These are phyloP conservation scores for Boletus reticulatus DNA, from an alignment of 768 basidiomycete species.

Conservation along the genomic window DNA sequence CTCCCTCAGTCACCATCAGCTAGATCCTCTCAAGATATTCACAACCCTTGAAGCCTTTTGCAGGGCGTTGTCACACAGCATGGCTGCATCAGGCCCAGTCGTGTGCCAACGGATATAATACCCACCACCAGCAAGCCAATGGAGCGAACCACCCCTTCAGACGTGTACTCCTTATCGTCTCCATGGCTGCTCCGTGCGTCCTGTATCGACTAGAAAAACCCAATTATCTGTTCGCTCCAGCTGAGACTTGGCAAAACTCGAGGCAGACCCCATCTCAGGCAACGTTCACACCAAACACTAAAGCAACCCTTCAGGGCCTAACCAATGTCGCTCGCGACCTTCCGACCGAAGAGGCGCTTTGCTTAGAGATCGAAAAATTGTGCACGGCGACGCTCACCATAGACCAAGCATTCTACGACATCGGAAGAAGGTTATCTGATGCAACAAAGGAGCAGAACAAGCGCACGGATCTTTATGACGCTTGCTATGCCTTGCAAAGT, in stretches of 20 bases:
- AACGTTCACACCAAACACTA: background rate
- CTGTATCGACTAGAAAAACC: background rate
- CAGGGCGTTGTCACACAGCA: background rate
- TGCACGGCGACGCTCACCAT: conserved; percentile 16
- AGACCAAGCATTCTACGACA: conserved; percentile 15
- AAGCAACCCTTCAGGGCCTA: background rate
- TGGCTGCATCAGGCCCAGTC: background rate
- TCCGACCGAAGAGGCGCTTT: conserved; percentile 11
- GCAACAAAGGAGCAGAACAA: conserved; percentile 6
- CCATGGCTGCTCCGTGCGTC: conserved; percentile 9
- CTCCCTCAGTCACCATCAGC: background rate
- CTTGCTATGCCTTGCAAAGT: conserved; percentile 9
- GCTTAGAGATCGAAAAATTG: conserved; percentile 14
- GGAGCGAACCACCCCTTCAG: background rate
- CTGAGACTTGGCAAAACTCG: background rate
- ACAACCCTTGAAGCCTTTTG: conserved; percentile 6
- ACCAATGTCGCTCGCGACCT: conserved; percentile 1
- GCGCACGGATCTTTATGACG: conserved; percentile 8
- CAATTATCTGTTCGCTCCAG: background rate
- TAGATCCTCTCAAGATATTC: background rate
- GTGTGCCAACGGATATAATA: conserved; percentile 10
- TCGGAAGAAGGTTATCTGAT: conserved; percentile 8
- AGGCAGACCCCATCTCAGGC: background rate
- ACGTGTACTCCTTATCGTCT: no score
- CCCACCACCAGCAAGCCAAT: background rate